phyloP scores from a whole-genome alignment of 306 rosid species.

The Abrus precatorius region DNA sequence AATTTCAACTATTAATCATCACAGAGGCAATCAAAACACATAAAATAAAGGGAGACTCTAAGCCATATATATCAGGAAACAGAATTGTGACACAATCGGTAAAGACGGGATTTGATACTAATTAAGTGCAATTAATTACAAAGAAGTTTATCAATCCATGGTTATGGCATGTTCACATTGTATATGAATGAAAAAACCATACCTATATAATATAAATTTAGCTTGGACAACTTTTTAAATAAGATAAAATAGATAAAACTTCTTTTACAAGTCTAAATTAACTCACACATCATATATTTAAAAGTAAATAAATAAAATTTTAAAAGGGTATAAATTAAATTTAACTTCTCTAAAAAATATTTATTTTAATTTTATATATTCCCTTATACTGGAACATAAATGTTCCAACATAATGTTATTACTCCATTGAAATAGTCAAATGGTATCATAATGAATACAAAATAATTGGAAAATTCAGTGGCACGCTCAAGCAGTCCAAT shows the following conservation, averaged over 20 bases:
- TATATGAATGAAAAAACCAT: not conserved
- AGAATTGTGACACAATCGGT: not conserved
- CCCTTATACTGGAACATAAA: not conserved
- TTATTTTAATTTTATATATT: too few relatives aligned
- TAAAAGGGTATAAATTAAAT: too few relatives aligned
- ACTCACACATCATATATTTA: too few relatives aligned
- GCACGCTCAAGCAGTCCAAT: constrained; percentile 1
- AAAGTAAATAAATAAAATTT: too few relatives aligned
- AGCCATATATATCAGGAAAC: too few relatives aligned
- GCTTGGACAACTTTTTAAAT: too few relatives aligned
- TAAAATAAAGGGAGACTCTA: too few relatives aligned
- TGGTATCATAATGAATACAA: not conserved
- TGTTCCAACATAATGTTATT: constrained; percentile 24
- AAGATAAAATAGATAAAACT: too few relatives aligned
- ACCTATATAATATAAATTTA: not conserved
- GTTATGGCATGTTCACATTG: not conserved
- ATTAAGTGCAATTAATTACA: not conserved
- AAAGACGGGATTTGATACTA: not conserved
- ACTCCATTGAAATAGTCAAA: constrained; percentile 46
- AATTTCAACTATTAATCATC: too few relatives aligned
- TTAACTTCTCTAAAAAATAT: too few relatives aligned
- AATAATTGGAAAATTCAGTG: not conserved
- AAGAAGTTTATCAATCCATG: not conserved
- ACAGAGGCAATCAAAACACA: too few relatives aligned
- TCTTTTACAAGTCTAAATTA: too few relatives aligned